Evolutionary conservation across 345 rosid species (phyloP).

Genomic region (Cardamine occulta): DNA sequence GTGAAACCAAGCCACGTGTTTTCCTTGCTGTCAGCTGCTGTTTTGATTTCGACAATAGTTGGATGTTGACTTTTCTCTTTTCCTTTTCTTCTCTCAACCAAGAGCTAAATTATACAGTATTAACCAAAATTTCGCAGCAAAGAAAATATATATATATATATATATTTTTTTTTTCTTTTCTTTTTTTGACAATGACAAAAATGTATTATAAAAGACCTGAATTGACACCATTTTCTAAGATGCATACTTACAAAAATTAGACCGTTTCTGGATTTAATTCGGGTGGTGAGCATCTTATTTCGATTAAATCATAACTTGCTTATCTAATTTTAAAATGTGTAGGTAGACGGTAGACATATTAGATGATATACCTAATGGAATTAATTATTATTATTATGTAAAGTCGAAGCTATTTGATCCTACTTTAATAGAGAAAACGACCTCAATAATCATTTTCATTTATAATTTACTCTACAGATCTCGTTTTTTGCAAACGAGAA

Average conservation of each 20-base stretch:
- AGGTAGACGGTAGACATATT: constrained; percentile 39
- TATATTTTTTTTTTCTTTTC: background rate
- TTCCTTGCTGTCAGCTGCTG: constrained; percentile 43
- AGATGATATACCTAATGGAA: constrained; percentile 37
- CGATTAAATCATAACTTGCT: background rate
- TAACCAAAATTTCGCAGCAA: background rate
- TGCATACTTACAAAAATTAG: background rate
- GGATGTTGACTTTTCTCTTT: constrained; percentile 42
- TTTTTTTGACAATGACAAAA: background rate
- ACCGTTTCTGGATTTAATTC: constrained; percentile 8
- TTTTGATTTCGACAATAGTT: constrained; percentile 47
- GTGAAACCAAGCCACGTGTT: constrained; percentile 38
- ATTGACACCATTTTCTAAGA: constrained; percentile 10
- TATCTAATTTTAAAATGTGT: constrained; percentile 17
- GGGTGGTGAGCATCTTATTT: constrained; percentile 28
- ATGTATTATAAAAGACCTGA: background rate
- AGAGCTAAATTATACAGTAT: background rate
- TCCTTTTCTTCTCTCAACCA: background rate
- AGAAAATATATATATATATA: background rate
- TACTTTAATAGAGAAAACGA: constrained; percentile 14
- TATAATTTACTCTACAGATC: constrained; percentile 16
- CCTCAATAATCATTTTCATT: constrained; percentile 19
- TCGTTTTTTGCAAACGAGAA: constrained; percentile 5
- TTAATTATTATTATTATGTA: constrained; percentile 39
- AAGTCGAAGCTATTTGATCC: constrained; percentile 32